A percentile compares a stretch with the other conserved stretches of the same genome.
Conservation (phyloP, 2,329 filamentous ascomycete genomes). For the Ustulina deusta region DNA sequence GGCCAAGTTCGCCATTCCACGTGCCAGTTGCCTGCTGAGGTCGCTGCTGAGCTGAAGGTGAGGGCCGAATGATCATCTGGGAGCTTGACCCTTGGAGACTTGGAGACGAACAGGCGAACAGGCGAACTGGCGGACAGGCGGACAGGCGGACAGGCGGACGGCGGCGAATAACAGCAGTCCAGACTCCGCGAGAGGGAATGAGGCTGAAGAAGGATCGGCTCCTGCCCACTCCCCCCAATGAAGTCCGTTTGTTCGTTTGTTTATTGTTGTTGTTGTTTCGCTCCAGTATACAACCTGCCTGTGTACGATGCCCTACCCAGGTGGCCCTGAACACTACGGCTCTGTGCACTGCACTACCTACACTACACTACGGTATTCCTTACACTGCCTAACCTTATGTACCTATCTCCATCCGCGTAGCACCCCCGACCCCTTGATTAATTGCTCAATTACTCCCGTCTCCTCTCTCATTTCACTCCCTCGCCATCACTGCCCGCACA, state of each 20-base stretch:
- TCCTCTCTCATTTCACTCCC: constrained; percentile 21
- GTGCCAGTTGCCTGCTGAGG: constrained; percentile 28
- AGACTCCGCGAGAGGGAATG: constrained; percentile 31
- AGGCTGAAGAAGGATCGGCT: constrained; percentile 40
- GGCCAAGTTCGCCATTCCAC: constrained; percentile 28
- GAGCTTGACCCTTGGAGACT: constrained; percentile 7
- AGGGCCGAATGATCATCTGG: constrained; percentile 17
- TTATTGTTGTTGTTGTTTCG: constrained; percentile 26
- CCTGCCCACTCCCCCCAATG: constrained; percentile 19
- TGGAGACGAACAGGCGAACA: constrained; percentile 25
- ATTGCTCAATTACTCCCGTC: constrained; percentile 13
- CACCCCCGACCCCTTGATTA: constrained; percentile 11
- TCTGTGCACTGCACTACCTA: not conserved
- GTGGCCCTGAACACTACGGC: not conserved
- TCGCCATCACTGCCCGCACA: constrained; percentile 9
- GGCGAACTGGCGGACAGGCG: no score
- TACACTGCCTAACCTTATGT: not conserved
- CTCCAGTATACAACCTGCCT: no score
- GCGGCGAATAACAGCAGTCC: constrained; percentile 28
- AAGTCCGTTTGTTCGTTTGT: constrained; percentile 21
- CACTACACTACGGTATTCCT: no score
- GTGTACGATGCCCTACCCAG: no score
- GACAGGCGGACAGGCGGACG: no score
- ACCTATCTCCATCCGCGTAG: no score
- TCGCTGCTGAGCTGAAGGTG: constrained; percentile 22